Evolutionary conservation across 768 basidiomycete species (phyloP), one percentile per base, ranked within the genome.

Genomic region (Vishniacozyma victoriae): DNA sequence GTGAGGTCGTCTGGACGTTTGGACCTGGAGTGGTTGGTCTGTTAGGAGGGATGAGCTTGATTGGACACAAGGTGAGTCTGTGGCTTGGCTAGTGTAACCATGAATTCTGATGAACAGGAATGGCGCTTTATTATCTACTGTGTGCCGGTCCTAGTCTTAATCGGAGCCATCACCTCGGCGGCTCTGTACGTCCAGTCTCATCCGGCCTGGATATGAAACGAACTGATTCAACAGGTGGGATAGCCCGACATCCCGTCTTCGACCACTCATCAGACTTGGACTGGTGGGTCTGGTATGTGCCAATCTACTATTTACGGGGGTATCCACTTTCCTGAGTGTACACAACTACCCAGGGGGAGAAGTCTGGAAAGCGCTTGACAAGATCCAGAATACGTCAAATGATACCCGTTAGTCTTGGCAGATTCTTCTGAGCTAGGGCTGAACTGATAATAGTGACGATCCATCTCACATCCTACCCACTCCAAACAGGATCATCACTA

Each of bases 91-190:
- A 9, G 9, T 33, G 29, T 33, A n/a, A n/a, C 9, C 9, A n/a
- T 33, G 29, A 33, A 39, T 25, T n/a, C n/a, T 27, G 19, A 23
- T 31, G 16, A 4, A 6, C 41, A 70, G 62, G 95, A 99, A 72
- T 99, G 95, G 95, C 80, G 95, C 5, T 99, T 99, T 72, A 76
- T 97, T 48, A 78, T 89, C 6, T 97, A 97, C 63, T 78, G 82
- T 15, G 79, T 96, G 0, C 91, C 92, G 0, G 64, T 81, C 2
- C 75, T 89, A 70, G 93, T 95, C 59, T 70, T 91, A 3, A 80
- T 83, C 1, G 89, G 86, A 1, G 84, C 90, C 0, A 70, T 81
- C 14, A 83, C 81, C 2, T 75, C 81, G 1, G 67, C 74, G 4
- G 79, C 77, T 69, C 67, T 91, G 86, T 92, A 72, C 55, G 85